These are phyloP conservation scores for Geosmithia flava DNA, from an alignment of 2,329 filamentous ascomycete species.

Conservation along the genomic window DNA sequence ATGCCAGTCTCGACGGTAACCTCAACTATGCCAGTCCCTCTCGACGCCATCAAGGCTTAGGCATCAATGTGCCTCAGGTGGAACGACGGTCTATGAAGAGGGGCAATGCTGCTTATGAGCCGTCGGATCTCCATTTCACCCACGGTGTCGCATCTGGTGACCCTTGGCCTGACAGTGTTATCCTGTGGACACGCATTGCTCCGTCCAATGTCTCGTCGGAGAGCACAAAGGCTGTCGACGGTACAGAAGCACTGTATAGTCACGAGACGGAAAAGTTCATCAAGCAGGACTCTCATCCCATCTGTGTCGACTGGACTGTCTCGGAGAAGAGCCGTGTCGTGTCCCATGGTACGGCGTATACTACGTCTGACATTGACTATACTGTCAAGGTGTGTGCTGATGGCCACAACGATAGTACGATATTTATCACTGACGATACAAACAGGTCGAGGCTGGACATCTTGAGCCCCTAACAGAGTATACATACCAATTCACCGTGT, in stretches of 20 bases:
- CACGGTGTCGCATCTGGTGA: conserved; percentile 45
- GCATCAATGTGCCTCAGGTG: conserved; percentile 51
- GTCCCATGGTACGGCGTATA: conserved; percentile 49
- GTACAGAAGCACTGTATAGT: conserved; percentile 28
- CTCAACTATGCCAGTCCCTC: conserved; percentile 59
- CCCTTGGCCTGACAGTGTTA: conserved; percentile 45
- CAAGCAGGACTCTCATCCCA: conserved; percentile 31
- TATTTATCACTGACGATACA: too few relatives aligned
- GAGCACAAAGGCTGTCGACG: conserved; percentile 29
- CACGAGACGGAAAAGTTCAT: conserved; percentile 36
- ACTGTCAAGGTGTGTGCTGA: conserved; percentile 58
- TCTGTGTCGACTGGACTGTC: conserved; percentile 49
- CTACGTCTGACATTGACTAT: conserved; percentile 63
- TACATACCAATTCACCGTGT: conserved; percentile 59
- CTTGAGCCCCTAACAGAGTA: conserved; percentile 53
- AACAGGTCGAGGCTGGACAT: conserved; percentile 49
- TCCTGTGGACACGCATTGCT: conserved; percentile 35
- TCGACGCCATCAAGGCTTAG: conserved; percentile 47
- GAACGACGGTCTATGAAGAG: conserved; percentile 36
- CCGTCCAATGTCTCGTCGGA: conserved; percentile 29
- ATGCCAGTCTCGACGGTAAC: conserved; percentile 26
- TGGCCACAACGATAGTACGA: too few relatives aligned
- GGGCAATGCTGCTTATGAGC: conserved; percentile 26
- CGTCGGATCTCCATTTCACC: conserved; percentile 45
- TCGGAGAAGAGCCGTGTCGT: conserved; percentile 23